Percentiles rank a stretch among this genome's conserved stretches.
Evolutionary conservation across 2,329 filamentous ascomycete genomes (phyloP).

Genomic region (Achaetomium macrosporum): DNA sequence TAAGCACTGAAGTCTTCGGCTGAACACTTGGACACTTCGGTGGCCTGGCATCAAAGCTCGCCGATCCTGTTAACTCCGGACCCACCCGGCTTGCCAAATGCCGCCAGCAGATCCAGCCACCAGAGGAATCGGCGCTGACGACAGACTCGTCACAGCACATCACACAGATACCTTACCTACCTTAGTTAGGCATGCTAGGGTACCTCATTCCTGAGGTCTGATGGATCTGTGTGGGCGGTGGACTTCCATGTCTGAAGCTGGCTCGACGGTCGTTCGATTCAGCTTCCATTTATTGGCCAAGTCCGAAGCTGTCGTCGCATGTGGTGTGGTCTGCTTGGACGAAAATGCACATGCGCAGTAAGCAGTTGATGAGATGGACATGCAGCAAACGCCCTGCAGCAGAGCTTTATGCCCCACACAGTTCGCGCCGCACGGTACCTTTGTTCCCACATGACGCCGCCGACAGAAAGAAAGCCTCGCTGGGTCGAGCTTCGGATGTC

Average conservation of each 20-base stretch:
- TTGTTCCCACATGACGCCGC: constrained; percentile 1
- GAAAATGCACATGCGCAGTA: not conserved
- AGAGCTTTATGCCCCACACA: constrained; percentile 8
- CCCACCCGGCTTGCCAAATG: not conserved
- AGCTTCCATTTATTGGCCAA: not conserved
- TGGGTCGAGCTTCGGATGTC: constrained; percentile 15
- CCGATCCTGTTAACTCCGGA: constrained; percentile 7
- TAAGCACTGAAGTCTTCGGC: not conserved
- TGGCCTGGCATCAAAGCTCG: not conserved
- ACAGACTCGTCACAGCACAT: too few relatives aligned
- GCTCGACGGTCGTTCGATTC: not conserved
- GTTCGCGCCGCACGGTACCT: constrained; percentile 6
- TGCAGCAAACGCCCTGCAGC: not conserved
- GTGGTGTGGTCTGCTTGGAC: not conserved
- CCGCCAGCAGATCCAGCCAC: not conserved
- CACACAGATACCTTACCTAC: too few relatives aligned
- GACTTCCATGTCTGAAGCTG: too few relatives aligned
- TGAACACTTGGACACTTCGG: not conserved
- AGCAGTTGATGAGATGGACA: not conserved
- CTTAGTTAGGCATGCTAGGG: too few relatives aligned
- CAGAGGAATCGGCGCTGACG: not conserved
- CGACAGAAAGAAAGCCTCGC: not conserved
- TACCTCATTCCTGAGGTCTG: too few relatives aligned
- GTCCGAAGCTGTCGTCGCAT: not conserved
- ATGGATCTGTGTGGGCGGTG: too few relatives aligned